Evolutionary conservation across 345 rosid species (phyloP).

Genomic region (Hypericum androsaemum): DNA sequence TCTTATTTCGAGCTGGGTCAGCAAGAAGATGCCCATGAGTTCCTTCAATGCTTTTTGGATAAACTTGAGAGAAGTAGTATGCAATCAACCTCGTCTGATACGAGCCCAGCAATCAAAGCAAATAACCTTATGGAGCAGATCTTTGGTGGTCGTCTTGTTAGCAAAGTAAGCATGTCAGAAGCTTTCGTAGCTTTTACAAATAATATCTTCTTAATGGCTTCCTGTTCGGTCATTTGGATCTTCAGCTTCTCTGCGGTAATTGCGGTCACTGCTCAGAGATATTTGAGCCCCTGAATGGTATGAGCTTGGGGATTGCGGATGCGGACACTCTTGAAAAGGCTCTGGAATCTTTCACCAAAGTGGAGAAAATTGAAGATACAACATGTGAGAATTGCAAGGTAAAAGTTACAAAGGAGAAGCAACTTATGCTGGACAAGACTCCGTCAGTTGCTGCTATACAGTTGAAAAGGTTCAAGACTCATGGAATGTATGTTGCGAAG

Average conservation of each 20-base stretch:
- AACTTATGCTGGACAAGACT: conserved; percentile 55
- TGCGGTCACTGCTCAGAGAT: conserved; percentile 53
- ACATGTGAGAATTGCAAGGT: conserved; percentile 63
- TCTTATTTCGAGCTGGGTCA: conserved; percentile 42
- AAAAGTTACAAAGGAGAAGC: conserved; percentile 62
- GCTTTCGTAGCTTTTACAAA: background rate
- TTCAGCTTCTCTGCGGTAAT: conserved; percentile 64
- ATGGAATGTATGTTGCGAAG: conserved; percentile 57
- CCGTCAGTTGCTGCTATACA: conserved; percentile 67
- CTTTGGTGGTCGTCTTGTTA: conserved; percentile 66
- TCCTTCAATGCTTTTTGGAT: conserved; percentile 62
- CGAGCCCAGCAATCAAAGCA: conserved; percentile 16
- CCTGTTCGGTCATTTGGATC: background rate
- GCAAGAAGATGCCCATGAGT: conserved; percentile 92
- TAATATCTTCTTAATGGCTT: background rate
- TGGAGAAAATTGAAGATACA: conserved; percentile 64
- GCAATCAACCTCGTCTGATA: conserved; percentile 19
- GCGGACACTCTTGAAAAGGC: conserved; percentile 45
- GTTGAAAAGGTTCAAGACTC: conserved; percentile 79
- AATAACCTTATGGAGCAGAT: conserved; percentile 42
- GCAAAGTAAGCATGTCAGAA: conserved; percentile 38
- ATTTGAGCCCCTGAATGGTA: conserved; percentile 47
- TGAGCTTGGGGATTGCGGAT: conserved; percentile 75
- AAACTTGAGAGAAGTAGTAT: conserved; percentile 56
- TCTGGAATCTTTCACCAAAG: conserved; percentile 61